Evolutionary conservation across 805 yeast species (phyloP).

Genomic region (Candida takata): DNA sequence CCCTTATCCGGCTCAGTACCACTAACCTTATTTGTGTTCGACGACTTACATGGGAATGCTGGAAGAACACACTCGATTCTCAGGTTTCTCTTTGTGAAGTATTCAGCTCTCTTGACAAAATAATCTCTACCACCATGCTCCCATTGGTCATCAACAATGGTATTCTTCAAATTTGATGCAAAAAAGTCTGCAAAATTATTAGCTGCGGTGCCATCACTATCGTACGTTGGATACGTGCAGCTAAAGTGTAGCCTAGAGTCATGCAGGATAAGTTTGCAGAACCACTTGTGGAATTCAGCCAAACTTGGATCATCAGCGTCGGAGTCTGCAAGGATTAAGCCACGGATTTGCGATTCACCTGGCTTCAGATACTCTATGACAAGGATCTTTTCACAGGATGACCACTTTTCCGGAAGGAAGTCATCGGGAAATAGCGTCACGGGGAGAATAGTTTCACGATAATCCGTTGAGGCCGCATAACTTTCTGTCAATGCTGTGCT

Average conservation of each 20-base stretch:
- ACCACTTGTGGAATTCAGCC: conserved; percentile 29
- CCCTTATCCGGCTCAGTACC: conserved; percentile 49
- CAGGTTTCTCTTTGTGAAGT: conserved; percentile 41
- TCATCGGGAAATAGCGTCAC: conserved; percentile 4
- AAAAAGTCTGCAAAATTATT: conserved; percentile 34
- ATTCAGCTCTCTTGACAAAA: conserved; percentile 36
- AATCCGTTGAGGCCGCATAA: background rate
- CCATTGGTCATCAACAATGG: conserved; percentile 43
- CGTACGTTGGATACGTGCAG: conserved; percentile 5
- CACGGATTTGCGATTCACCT: conserved; percentile 30
- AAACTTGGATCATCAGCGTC: conserved; percentile 18
- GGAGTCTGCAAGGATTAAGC: conserved; percentile 30
- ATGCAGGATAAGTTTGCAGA: conserved; percentile 29
- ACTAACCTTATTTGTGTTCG: conserved; percentile 47
- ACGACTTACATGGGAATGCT: conserved; percentile 59
- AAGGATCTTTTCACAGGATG: conserved; percentile 20
- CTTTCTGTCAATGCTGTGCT: background rate
- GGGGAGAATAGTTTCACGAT: conserved; percentile 2
- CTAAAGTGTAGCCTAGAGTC: conserved; percentile 27
- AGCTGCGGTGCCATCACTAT: conserved; percentile 19
- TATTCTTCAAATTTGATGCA: conserved; percentile 40
- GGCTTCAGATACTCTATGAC: conserved; percentile 27
- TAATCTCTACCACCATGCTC: conserved; percentile 34
- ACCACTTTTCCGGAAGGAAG: conserved; percentile 11
- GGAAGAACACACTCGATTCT: conserved; percentile 53